Evolutionary conservation across 2,329 filamentous ascomycete genomes (phyloP).

Genomic region (Chaetomium sp.): DNA sequence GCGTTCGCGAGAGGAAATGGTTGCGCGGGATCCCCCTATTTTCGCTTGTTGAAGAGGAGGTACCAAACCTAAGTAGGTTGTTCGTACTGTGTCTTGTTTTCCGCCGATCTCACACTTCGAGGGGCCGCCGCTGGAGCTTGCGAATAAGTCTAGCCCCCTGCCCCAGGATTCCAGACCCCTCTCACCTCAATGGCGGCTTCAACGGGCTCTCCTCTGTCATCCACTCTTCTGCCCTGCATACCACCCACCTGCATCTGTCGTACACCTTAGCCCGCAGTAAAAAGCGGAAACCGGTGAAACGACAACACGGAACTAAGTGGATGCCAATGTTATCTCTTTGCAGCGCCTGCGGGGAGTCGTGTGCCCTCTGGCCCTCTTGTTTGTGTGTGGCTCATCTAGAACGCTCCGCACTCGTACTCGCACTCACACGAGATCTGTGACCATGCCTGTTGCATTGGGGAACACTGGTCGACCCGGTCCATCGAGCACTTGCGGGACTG

Average conservation of each 20-base stretch:
- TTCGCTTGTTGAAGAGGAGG: background rate
- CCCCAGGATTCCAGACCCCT: background rate
- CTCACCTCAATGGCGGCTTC: background rate
- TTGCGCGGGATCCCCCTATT: too few species aligned
- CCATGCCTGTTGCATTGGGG: background rate
- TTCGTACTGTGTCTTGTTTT: background rate
- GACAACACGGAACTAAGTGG: background rate
- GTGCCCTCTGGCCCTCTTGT: background rate
- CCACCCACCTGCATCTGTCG: conserved; percentile 8
- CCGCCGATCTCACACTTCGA: background rate
- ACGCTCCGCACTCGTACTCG: background rate
- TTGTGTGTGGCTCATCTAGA: background rate
- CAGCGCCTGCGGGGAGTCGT: background rate
- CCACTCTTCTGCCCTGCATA: background rate
- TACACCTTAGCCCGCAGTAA: background rate
- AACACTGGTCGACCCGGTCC: background rate
- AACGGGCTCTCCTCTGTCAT: background rate
- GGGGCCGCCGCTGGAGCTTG: background rate
- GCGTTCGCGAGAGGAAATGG: too few species aligned
- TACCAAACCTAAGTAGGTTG: background rate
- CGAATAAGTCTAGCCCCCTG: background rate
- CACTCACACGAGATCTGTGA: background rate
- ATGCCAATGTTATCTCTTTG: background rate
- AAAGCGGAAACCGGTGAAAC: conserved; percentile 17
- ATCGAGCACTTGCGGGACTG: background rate